Conservation (phyloP, 768 basidiomycete genomes). For the Hericium rajendrae region DNA sequence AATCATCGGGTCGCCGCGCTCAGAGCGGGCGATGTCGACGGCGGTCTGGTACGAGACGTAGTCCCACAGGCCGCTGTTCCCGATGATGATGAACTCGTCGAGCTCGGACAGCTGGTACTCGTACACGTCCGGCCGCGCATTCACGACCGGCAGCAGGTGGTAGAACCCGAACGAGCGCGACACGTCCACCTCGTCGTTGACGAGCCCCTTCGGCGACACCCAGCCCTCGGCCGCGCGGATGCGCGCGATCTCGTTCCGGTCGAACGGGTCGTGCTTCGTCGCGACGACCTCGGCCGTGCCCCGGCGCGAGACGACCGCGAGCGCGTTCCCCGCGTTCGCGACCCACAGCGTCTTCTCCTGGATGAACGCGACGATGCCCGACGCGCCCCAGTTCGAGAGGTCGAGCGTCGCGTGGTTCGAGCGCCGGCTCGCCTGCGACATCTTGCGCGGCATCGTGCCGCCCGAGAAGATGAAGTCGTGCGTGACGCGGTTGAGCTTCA, state of each 20-base stretch:
- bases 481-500: conserved; percentile 74
- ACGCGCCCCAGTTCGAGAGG: conserved; percentile 58
- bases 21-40: conserved; percentile 85
- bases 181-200: conserved; percentile 86
- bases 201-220: conserved; percentile 82
- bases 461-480: conserved; percentile 54
- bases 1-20: conserved; percentile 65
- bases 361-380: conserved; percentile 82
- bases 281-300: conserved; percentile 71
- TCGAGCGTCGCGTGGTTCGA: conserved; percentile 26
- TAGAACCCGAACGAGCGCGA: conserved; percentile 94
- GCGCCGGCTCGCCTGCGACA: conserved; percentile 45
- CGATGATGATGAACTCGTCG: conserved; percentile 96
- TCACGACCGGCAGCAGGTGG: conserved; percentile 81
- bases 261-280: conserved; percentile 81
- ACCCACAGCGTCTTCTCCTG: conserved; percentile 71
- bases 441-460: conserved; percentile 46
- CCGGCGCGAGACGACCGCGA: conserved; percentile 76
- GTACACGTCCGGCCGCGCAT: conserved; percentile 75
- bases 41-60: conserved; percentile 91
- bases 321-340: conserved; percentile 81
- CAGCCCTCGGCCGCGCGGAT: conserved; percentile 90
- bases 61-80: conserved; percentile 89
- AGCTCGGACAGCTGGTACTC: conserved; percentile 61
- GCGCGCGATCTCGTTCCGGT: conserved; percentile 72